Evolutionary conservation across 2,329 filamentous ascomycete genomes (phyloP), one percentile per base, ranked within the genome.

Genomic region (Helicocarpus griseus): DNA sequence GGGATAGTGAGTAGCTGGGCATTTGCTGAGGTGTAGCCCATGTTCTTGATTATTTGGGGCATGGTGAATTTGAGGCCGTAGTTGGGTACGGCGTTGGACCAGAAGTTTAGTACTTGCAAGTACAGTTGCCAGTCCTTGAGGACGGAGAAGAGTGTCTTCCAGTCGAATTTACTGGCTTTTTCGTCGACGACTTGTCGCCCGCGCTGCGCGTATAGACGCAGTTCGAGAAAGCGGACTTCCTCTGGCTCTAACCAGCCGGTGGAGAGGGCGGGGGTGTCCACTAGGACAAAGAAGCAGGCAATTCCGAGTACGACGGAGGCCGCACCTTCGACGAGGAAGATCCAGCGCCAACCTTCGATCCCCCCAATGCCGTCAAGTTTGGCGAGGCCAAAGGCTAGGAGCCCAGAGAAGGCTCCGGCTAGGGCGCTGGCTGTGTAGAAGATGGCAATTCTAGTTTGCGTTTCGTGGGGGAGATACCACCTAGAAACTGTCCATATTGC

Each of bases 351-450:
- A 9, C 49, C 49, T 19, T 26, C 40, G 29, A 45, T 29, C 7
- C 49, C 49, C 22, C 72, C 81, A 2, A 81, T 62, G 0, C 83
- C 79, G 57, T 89, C 79, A 87, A 95, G 90, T 62, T 93, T 87
- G n/a, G 87, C 87, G 56, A 96, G 94, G 0, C 85, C 90, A 1
- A 82, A 85, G 0, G 90, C 90, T 4, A 96, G 76, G 1, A 96
- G 77, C 2, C 89, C 89, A 40, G 88, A 89, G 61, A 95, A 96
- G 0, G 89, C 89, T 1, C 88, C 88, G 0, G 87, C 84, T 0
- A 93, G 69, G 0, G 88, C 86, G 0, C 88, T 87, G 0, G 87
- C 86, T 0, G 86, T 89, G 72, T 93, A 94, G 73, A 93, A 91
- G 52, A 89, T 81, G 13, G 87, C 86, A 55, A 85, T 82, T 33